phyloP scores from a whole-genome alignment of 768 basidiomycete genomes.

The Ramaria sp. region DNA sequence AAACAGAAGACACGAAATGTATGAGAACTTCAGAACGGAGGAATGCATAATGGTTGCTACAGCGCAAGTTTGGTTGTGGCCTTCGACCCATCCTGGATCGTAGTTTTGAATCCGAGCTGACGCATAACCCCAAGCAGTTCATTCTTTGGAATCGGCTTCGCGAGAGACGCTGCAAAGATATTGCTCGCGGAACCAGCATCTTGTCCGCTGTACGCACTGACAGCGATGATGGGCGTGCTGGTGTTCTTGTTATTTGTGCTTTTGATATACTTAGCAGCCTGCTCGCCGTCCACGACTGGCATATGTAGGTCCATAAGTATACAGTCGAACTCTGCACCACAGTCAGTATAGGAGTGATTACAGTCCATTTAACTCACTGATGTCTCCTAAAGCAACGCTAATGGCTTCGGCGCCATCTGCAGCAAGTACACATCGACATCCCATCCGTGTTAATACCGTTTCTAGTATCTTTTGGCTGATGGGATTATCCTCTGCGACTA shows the following conservation, averaged over 20 bases:
- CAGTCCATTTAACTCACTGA: conserved; percentile 54
- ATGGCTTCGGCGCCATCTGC: conserved; percentile 95
- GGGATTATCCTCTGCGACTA: conserved; percentile 96
- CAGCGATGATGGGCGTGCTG: conserved; percentile 83
- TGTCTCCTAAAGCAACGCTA: conserved; percentile 94
- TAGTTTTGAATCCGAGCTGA: conserved; percentile 84
- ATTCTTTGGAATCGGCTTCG: conserved; percentile 84
- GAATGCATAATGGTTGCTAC: neutral
- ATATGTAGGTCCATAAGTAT: conserved; percentile 94
- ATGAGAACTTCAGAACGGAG: neutral
- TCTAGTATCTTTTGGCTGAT: conserved; percentile 97
- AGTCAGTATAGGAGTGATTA: conserved; percentile 14
- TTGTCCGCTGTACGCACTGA: conserved; percentile 75
- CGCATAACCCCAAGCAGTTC: conserved; percentile 74
- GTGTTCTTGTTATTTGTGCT: conserved; percentile 94
- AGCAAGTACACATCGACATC: conserved; percentile 92
- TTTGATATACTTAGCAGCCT: conserved; percentile 94
- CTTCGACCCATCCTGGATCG: conserved; percentile 27
- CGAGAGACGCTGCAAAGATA: conserved; percentile 69
- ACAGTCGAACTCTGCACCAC: conserved; percentile 73
- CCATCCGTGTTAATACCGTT: conserved; percentile 84
- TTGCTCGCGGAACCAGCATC: conserved; percentile 55
- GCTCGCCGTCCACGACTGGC: conserved; percentile 95
- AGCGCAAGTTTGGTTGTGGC: conserved; percentile 6
- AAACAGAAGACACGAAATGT: neutral